Conservation (phyloP, 1,139 yeast species). For the Yamadazyma diospyri region DNA sequence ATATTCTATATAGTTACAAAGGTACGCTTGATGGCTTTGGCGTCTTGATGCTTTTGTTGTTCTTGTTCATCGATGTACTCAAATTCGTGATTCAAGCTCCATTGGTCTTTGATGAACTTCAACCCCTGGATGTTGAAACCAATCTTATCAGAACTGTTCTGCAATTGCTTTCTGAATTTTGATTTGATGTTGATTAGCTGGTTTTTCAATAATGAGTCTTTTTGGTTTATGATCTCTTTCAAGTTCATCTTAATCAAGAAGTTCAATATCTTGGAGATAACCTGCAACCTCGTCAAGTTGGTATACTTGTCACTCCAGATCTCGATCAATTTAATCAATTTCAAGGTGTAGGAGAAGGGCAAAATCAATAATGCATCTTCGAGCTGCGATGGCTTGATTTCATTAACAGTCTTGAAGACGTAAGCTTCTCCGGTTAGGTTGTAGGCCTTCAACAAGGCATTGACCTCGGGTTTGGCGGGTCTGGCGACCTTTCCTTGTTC, state of each 20-base stretch:
- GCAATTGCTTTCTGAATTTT: constrained; percentile 54
- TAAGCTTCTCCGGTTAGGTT: constrained; percentile 72
- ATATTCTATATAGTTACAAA: constrained; percentile 43
- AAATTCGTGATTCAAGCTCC: constrained; percentile 72
- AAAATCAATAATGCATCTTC: constrained; percentile 90
- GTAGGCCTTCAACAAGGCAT: constrained; percentile 70
- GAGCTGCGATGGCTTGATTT: constrained; percentile 77
- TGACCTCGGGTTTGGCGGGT: constrained; percentile 59
- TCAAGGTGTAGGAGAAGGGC: constrained; percentile 81
- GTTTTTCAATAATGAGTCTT: constrained; percentile 56
- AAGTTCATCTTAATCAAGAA: constrained; percentile 72
- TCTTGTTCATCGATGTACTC: constrained; percentile 74
- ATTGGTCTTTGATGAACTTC: constrained; percentile 66
- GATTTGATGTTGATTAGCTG: constrained; percentile 58
- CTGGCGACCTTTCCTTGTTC: constrained; percentile 38
- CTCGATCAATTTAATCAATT: constrained; percentile 67
- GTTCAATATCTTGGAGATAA: constrained; percentile 71
- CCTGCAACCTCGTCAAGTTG: constrained; percentile 49
- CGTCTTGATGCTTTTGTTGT: constrained; percentile 51
- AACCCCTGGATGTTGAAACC: constrained; percentile 91
- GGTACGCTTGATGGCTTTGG: constrained; percentile 64
- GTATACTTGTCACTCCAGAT: constrained; percentile 61
- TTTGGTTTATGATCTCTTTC: constrained; percentile 67
- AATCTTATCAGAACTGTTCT: constrained; percentile 51
- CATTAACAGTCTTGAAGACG: constrained; percentile 65